These are phyloP conservation scores for Dictyostelium intermedium DNA, from an alignment of 78 protist genomes.

Conservation along the genomic window DNA sequence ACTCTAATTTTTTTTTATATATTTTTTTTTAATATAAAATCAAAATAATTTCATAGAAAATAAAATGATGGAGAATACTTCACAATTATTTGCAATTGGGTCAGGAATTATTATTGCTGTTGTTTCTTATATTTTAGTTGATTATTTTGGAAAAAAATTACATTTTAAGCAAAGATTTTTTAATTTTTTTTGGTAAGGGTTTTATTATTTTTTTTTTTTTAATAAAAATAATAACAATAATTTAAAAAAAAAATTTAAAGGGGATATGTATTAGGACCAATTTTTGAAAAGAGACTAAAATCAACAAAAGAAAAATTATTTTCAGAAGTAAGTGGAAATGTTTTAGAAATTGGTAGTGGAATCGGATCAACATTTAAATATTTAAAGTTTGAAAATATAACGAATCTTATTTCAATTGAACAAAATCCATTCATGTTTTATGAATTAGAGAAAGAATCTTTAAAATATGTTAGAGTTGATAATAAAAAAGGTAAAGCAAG, in stretches of 20 bases:
- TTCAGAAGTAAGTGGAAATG: constrained; percentile 17
- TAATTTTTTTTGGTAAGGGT: neutral
- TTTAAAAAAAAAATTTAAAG: neutral
- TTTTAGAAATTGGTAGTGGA: constrained; percentile 58
- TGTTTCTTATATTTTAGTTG: neutral
- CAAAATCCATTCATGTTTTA: constrained; percentile 52
- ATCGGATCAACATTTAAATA: constrained; percentile 36
- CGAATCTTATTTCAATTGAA: neutral
- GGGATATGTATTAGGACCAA: neutral
- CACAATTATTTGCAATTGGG: neutral
- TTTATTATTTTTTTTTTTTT: neutral
- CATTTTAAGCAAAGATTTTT: neutral
- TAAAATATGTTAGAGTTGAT: neutral
- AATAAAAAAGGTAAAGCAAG: no score
- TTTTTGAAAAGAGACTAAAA: neutral
- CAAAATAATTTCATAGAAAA: no score
- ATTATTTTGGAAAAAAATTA: neutral
- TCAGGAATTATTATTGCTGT: neutral
- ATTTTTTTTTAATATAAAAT: neutral
- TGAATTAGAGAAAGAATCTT: neutral
- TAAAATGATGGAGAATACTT: neutral
- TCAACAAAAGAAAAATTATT: neutral
- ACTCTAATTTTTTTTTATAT: neutral
- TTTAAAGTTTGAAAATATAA: neutral
- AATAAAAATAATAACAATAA: no score